Conservation (phyloP, 139 green algal genomes). For the Yamagishiella unicocca region DNA sequence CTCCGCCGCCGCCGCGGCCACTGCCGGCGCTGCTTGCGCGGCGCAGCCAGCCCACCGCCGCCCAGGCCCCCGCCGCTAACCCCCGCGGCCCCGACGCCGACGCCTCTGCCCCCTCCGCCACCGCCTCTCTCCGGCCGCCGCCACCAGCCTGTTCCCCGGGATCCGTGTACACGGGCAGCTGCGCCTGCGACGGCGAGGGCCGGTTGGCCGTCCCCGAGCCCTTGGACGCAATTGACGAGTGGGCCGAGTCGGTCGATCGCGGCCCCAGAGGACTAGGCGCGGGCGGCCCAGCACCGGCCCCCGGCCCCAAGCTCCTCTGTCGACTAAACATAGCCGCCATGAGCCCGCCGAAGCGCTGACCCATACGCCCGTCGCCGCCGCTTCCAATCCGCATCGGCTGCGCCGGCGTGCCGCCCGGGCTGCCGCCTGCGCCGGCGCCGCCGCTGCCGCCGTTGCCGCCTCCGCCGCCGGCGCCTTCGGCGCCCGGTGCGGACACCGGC, state of each 20-base stretch:
- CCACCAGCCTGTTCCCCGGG: background rate
- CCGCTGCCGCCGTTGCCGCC: background rate
- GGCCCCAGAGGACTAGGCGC: background rate
- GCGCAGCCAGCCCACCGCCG: background rate
- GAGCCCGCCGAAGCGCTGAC: background rate
- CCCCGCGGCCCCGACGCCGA: background rate
- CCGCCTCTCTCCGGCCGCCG: background rate
- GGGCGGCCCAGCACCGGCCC: background rate
- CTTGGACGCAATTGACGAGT: too few relatives aligned
- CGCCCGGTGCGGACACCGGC: background rate
- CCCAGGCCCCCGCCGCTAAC: background rate
- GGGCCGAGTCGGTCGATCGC: background rate
- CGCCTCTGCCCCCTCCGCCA: background rate
- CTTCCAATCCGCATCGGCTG: background rate
- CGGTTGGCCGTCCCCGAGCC: background rate
- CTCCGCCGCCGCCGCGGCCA: background rate
- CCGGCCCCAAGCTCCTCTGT: slow-evolving; percentile 34
- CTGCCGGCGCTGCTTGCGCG: background rate
- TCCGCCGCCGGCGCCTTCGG: background rate
- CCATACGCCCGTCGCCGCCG: background rate
- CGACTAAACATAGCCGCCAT: slow-evolving; percentile 8
- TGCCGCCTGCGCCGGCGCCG: background rate
- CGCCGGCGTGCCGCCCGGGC: background rate
- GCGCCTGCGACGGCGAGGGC: background rate
- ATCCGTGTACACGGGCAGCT: background rate